phyloP scores from a whole-genome alignment of 2,329 filamentous ascomycete species.

The Domatiomyces catenatus region DNA sequence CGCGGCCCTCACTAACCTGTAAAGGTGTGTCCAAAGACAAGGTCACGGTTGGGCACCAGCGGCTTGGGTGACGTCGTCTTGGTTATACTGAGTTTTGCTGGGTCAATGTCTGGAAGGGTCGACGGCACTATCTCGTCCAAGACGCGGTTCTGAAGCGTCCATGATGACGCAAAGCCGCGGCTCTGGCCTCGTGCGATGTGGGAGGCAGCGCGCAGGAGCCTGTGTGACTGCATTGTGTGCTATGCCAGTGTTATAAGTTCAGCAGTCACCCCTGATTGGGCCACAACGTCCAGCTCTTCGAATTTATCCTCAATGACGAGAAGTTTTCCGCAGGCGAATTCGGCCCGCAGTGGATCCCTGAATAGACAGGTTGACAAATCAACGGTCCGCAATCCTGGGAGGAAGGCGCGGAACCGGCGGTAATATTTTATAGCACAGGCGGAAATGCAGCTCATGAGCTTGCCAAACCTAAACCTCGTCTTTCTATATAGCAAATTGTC shows the following conservation, averaged over 20 bases:
- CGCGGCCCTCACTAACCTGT: constrained; percentile 47
- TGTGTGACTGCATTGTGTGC: not conserved
- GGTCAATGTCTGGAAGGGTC: constrained; percentile 51
- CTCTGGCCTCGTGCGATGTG: constrained; percentile 7
- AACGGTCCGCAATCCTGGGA: too few species aligned
- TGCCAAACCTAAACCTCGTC: too few species aligned
- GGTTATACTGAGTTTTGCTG: constrained; percentile 58
- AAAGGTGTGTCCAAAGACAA: constrained; percentile 82
- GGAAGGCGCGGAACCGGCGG: too few species aligned
- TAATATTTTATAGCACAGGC: too few species aligned
- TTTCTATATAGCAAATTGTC: too few species aligned
- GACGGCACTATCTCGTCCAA: constrained; percentile 9
- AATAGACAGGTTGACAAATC: too few species aligned
- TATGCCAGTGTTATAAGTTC: not conserved
- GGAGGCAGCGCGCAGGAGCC: not conserved
- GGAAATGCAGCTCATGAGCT: too few species aligned
- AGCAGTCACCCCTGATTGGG: too few species aligned
- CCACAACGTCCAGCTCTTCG: too few species aligned
- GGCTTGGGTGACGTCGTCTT: constrained; percentile 62
- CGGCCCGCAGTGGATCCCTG: too few species aligned
- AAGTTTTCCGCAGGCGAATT: too few species aligned
- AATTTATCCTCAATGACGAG: too few species aligned
- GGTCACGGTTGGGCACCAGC: constrained; percentile 57
- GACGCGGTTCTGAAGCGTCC: constrained; percentile 6
- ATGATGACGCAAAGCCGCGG: constrained; percentile 11